These are phyloP conservation scores for Alloteropsis angusta DNA, from an alignment of 202 grass and related monocot species.

Conservation along the genomic window DNA sequence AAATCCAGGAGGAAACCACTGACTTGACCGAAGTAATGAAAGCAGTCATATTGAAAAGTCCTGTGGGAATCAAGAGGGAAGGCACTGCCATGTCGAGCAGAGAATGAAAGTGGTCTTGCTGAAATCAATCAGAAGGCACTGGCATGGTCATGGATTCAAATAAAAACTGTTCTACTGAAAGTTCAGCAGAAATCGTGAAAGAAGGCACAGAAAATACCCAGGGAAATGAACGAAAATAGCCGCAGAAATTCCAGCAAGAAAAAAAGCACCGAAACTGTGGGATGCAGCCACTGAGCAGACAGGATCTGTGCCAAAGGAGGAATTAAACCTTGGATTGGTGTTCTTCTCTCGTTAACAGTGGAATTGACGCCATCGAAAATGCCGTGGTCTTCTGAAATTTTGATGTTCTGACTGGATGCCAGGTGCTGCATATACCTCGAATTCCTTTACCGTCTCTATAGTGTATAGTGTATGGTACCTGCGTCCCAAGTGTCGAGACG, in stretches of 20 bases:
- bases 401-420: too few relatives aligned
- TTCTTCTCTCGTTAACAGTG: not conserved
- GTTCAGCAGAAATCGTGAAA: not conserved
- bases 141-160: not conserved
- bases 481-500: too few relatives aligned
- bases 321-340: conserved; percentile 11
- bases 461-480: too few relatives aligned
- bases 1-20: not conserved
- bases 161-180: not conserved
- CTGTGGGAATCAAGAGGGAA: not conserved
- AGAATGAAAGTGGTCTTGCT: not conserved
- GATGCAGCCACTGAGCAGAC: not conserved
- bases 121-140: not conserved
- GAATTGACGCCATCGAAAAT: too few relatives aligned
- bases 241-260: not conserved
- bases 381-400: too few relatives aligned
- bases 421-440: too few relatives aligned
- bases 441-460: too few relatives aligned
- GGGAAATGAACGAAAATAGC: not conserved
- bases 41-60: not conserved
- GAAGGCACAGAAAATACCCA: not conserved
- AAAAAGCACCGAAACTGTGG: not conserved
- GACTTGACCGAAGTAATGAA: not conserved
- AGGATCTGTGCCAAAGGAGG: not conserved
- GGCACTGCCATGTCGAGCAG: not conserved